Evolutionary conservation across 2,329 filamentous ascomycete genomes (phyloP).

Genomic region (Cladobotryum protrusum): DNA sequence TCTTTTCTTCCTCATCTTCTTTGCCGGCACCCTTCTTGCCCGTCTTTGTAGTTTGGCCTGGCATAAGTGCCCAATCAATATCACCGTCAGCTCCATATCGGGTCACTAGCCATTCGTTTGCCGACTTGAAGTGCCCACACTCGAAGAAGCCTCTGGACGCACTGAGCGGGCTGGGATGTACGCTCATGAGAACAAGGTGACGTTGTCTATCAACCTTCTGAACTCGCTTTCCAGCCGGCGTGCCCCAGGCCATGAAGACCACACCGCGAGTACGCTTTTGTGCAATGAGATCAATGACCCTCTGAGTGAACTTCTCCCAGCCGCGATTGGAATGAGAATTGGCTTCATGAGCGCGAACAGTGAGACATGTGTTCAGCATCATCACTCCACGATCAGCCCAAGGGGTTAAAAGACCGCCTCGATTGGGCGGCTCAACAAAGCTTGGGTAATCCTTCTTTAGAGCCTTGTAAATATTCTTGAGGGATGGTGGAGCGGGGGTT

Average conservation of each 20-base stretch:
- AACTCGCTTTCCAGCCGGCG: conserved; percentile 74
- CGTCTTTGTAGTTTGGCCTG: conserved; percentile 30
- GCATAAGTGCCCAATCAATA: conserved; percentile 73
- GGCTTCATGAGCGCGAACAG: conserved; percentile 81
- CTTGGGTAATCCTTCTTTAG: conserved; percentile 82
- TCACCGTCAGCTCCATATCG: conserved; percentile 73
- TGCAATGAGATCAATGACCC: conserved; percentile 80
- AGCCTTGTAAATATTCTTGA: conserved; percentile 88
- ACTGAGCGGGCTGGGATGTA: conserved; percentile 91
- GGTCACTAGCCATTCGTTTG: conserved; percentile 76
- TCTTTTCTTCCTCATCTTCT: conserved; percentile 11
- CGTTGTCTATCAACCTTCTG: conserved; percentile 62
- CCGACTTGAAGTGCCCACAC: conserved; percentile 72
- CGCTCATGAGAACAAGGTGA: conserved; percentile 78
- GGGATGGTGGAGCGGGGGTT: conserved; percentile 78
- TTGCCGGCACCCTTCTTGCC: conserved; percentile 12
- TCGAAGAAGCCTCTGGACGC: conserved; percentile 77
- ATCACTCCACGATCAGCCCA: conserved; percentile 94
- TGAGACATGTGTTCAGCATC: conserved; percentile 90
- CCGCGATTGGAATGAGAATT: conserved; percentile 80
- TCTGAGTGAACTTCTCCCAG: conserved; percentile 92
- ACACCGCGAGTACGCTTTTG: conserved; percentile 72
- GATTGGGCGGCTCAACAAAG: conserved; percentile 69
- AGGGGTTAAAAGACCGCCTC: conserved; percentile 75
- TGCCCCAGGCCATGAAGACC: conserved; percentile 93